These are phyloP conservation scores for Taxillus chinensis DNA, from an alignment of 164 flowering plant species.

Conservation along the genomic window DNA sequence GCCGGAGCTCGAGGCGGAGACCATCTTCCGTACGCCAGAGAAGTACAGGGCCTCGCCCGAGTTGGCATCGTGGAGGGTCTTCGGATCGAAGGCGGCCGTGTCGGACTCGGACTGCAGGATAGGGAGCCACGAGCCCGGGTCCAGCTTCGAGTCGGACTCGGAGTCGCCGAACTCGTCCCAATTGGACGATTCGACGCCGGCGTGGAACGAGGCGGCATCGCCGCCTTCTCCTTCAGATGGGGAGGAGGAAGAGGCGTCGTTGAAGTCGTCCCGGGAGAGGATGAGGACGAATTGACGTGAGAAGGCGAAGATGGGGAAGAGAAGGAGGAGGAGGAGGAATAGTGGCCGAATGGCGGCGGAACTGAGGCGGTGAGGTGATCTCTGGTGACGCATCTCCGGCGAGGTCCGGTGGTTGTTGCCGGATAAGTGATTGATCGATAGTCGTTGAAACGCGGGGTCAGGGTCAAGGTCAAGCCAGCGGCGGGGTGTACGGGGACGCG, in stretches of 20 bases:
- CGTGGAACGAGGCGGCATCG: constrained; percentile 12
- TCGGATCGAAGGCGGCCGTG: neutral
- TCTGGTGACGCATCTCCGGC: neutral
- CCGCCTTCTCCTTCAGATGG: constrained; percentile 2
- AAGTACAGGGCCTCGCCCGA: constrained; percentile 29
- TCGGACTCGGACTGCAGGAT: constrained; percentile 49
- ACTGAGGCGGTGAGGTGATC: constrained; percentile 1
- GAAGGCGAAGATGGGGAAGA: constrained; percentile 20
- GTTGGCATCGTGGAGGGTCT: neutral
- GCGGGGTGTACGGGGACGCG: neutral
- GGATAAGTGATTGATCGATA: neutral
- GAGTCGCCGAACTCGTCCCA: constrained; percentile 79
- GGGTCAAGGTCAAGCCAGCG: neutral
- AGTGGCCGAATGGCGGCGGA: neutral
- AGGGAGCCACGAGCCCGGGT: constrained; percentile 94
- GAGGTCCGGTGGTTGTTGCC: neutral
- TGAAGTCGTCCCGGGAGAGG: constrained; percentile 68
- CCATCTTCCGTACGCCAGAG: constrained; percentile 45
- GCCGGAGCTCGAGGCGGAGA: constrained; percentile 37
- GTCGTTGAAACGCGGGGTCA: no score
- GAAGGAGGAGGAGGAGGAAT: constrained; percentile 21
- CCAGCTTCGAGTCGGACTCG: constrained; percentile 53
- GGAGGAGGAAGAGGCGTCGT: constrained; percentile 21
- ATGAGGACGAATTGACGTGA: constrained; percentile 59
- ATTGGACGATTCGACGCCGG: constrained; percentile 30